Evolutionary conservation across 768 basidiomycete species (phyloP), one percentile per base, ranked within the genome.

Genomic region (Butyriboletus loyo): DNA sequence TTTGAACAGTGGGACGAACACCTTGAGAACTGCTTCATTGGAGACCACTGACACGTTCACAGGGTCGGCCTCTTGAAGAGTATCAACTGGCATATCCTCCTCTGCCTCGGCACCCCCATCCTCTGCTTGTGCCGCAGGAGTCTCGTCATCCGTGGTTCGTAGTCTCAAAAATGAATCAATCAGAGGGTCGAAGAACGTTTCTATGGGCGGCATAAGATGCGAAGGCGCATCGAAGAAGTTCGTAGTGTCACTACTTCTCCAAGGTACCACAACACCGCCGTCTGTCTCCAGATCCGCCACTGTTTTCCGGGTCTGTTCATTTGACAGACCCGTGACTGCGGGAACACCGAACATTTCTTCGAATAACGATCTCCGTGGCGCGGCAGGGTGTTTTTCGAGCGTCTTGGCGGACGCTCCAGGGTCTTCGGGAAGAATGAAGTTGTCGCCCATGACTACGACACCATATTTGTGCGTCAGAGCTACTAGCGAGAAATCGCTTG

Each of bases 341-440:
- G 89, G 82, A 53, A 81, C 75, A 35, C 94, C 94, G 64, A 96
- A 97, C 63, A 95, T 89, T 63, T 95, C 92, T 67, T 92, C 87
- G 72, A 95, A 92, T 7, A 97, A 73, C 8, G 90, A 87, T 52
- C 77, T 73, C 55, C 63, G 74, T 22, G 67, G 65, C 58, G 75
- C 58, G 57, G 62, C 50, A 63, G 64, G 34, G 53, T 53, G 21
- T 61, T 63, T 43, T 66, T 62, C 45, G 52, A 64, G 51, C 77
- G 70, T 75, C 32, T 66, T 73, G 19, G 78, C 71, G 14, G 70
- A 67, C 4, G 72, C 61, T 19, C 76, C 77, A 36, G 79, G 77
- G 13, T 76, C 76, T 43, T 75, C 70, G 1, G 71, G 65, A 21
- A 70, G 62, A 22, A 66, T 62, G 21, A 78, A 69, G 17, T 76